These are phyloP conservation scores for Auriscalpium vulgare DNA, from an alignment of 768 basidiomycete genomes.

Conservation along the genomic window DNA sequence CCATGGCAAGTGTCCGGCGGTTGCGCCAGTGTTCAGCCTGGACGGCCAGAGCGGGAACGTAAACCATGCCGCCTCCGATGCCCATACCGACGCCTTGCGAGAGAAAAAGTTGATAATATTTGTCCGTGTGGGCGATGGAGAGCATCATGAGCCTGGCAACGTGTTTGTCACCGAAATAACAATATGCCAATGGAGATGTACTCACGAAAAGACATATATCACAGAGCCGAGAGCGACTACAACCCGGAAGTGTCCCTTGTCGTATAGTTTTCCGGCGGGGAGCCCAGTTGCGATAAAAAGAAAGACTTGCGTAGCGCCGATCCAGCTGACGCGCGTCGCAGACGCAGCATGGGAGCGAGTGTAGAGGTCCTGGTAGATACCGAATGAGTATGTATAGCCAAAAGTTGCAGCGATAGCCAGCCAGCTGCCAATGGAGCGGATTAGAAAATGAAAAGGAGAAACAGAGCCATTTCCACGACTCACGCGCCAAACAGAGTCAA, in stretches of 20 bases:
- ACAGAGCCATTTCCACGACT: not conserved
- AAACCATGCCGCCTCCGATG: slow-evolving; percentile 35
- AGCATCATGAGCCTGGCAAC: slow-evolving; percentile 19
- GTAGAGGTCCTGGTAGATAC: slow-evolving; percentile 15
- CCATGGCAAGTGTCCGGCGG: slow-evolving; percentile 27
- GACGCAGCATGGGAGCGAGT: not conserved
- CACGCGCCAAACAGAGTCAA: slow-evolving; percentile 1
- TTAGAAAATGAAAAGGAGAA: too few species aligned
- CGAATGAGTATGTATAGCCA: slow-evolving; percentile 11
- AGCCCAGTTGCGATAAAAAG: slow-evolving; percentile 35
- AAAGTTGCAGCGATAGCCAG: slow-evolving; percentile 5
- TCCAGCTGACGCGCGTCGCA: slow-evolving; percentile 30
- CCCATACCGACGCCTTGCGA: slow-evolving; percentile 46
- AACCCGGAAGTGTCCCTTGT: slow-evolving; percentile 40
- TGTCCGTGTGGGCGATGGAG: slow-evolving; percentile 23
- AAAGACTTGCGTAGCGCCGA: slow-evolving; percentile 42
- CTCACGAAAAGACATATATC: slow-evolving; percentile 19
- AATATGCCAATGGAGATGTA: slow-evolving; percentile 1
- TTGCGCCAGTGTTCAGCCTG: slow-evolving; percentile 37
- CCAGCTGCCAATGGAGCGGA: not conserved
- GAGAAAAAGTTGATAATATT: slow-evolving; percentile 44
- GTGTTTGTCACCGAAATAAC: slow-evolving; percentile 15
- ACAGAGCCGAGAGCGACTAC: slow-evolving; percentile 17
- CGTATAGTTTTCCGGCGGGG: slow-evolving; percentile 35
- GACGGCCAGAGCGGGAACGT: slow-evolving; percentile 37